These are phyloP conservation scores for Paramecium biaurelia DNA, from an alignment of 73 alveolate species.

Conservation along the genomic window DNA sequence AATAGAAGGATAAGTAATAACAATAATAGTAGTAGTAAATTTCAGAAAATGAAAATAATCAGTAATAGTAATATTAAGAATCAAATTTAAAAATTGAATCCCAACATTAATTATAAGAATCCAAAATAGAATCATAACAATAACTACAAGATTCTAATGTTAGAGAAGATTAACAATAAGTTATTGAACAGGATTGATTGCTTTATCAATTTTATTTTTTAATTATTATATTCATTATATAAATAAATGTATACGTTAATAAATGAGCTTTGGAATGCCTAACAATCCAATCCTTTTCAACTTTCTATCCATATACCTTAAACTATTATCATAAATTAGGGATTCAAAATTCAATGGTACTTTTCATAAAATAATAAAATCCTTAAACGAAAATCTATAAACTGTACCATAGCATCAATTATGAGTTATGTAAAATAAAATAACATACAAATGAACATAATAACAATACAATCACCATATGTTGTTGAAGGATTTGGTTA, in stretches of 20 bases:
- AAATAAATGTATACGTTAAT: conserved; percentile 20
- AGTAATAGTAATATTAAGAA: not conserved
- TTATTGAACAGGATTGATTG: not conserved
- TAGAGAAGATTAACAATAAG: not conserved
- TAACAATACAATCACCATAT: not conserved
- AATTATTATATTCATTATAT: not conserved
- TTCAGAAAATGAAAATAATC: not conserved
- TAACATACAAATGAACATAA: not conserved
- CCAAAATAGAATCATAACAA: not conserved
- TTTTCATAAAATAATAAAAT: conserved; percentile 16
- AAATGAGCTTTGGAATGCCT: not conserved
- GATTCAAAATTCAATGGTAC: conserved; percentile 28
- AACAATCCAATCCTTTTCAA: not conserved
- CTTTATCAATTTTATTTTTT: not conserved
- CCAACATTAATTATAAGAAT: not conserved
- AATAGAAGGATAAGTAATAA: not conserved
- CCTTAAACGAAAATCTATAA: not conserved
- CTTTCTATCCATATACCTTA: not conserved
- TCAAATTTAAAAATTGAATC: not conserved
- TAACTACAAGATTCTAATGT: not conserved
- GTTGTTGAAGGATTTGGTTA: not conserved
- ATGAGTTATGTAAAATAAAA: not conserved
- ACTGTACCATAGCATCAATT: not conserved
- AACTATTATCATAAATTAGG: not conserved
- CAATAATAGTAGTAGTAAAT: not conserved